Base-by-base conservation (phyloP, 495 filamentous ascomycete genomes). In the Tetracladium setigerum region DNA sequence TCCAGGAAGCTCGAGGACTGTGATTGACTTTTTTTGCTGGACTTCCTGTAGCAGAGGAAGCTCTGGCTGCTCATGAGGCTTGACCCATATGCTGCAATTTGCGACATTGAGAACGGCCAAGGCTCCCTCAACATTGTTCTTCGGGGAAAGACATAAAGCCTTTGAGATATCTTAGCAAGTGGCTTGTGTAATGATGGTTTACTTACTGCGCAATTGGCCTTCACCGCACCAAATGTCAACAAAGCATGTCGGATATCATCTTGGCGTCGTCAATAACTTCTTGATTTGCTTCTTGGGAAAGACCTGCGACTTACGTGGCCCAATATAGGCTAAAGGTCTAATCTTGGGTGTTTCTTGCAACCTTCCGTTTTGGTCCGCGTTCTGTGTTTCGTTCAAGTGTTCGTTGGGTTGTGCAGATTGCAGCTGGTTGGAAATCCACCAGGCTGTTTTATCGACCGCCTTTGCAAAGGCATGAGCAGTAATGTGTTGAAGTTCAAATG, bases 41-140 rank as follows among this genome's bases (percentile, higher is more conserved):
- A 32, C 31, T 17, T n/a, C 30, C 9, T 49, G 6, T 2, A 42
- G 12, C 46, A 36, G 15, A 56, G 19, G n/a, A 15, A 27, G 14
- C 5, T 41, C 22, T 27, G 18, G 39, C 5, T 44, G 24, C 16
- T 18, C 41, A 19, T 2, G 8, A 14, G 41, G 43, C 14, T 45
- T 57, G 15, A 53, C 41, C 54, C 54, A 57, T 1, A 49, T 41
- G 41, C 40, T 59, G 49, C 62, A 74, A 32, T 70, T 49, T 0
- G 70, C 66, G 18, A 49, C 54, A 16, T 71, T 64, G 19, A 74
- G 70, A 10, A 73, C 58, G 40, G 59, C 63, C 6, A 72, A 41
- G 47, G 72, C 67, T 2, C 62, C 71, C 45, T 73, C 69, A 30
- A 58, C 57, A 5, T 64, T 62, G 50, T 74, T 74, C 17, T 69